Evolutionary conservation across 2,329 filamentous ascomycete genomes (phyloP), one percentile per base, ranked within the genome.

Genomic region (Alternaria metachromatica): DNA sequence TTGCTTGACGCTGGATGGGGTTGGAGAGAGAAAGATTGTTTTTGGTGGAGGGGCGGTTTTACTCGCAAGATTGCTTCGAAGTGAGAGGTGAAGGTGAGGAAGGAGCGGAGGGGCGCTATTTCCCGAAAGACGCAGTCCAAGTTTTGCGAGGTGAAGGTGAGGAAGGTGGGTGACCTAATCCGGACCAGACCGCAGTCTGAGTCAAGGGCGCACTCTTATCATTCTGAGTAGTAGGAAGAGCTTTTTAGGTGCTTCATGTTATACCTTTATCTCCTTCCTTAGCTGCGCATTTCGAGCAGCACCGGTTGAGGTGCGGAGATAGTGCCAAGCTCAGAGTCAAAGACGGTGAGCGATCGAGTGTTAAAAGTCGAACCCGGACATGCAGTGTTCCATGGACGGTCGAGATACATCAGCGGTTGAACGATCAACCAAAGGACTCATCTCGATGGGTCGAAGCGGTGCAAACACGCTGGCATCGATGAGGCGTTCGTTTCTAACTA

Each of bases 361-460:
- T 18, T 11, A 0, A 0, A 0, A 41, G 15, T 41, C 9, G 15
- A 8, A 41, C 0, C 15, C 0, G 5, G 37, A 41, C n/a, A 18
- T 18, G 4, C 9, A 6, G 37, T 41, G 15, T 6, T 18, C 8
- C 0, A 11, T 18, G n/a, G 37, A 0, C 9, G n/a, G 37, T 41
- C 37, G 4, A 18, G n/a, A 41, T 11, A 41, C 8, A 18, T 41
- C 4, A 11, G 37, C 37, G 37, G 15, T 41, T 0, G 18, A 41
- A 41, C 4, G 0, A 6, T 6, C 0, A 41, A 0, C 8, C 37
- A 41, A 3, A n/a, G 15, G 0, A 2, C 37, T 41, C n/a, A 41
- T 41, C 7, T 41, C 15, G 8, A 6, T 6, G 15, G 18, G 5
- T 5, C 4, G 0, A 41, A 0, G 37, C n/a, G 37, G 9, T 41